Conservation (phyloP, 768 basidiomycete genomes). For the Boletellus sp. region DNA sequence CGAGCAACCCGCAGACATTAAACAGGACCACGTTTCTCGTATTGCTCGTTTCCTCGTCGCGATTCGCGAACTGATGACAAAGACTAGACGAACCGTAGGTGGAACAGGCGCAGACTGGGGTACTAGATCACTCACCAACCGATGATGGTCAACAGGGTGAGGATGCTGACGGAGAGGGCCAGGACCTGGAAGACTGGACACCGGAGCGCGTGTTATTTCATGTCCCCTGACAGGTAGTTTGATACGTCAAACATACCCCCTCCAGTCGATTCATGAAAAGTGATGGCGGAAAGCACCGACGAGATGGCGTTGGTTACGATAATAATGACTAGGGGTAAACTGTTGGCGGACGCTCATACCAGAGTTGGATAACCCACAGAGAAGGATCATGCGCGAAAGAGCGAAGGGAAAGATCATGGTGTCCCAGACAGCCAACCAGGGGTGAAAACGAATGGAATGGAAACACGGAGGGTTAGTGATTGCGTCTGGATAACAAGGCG, state of each 20-base stretch:
- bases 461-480: not conserved
- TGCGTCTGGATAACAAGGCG: not conserved
- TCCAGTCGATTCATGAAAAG: slow-evolving; percentile 20
- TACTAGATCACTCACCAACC: slow-evolving; percentile 15
- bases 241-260: slow-evolving; percentile 17
- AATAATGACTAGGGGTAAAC: slow-evolving; percentile 14
- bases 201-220: not conserved
- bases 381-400: slow-evolving; percentile 15
- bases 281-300: slow-evolving; percentile 12
- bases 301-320: slow-evolving; percentile 11
- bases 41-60: slow-evolving; percentile 20
- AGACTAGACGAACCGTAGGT: slow-evolving; percentile 7
- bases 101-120: not conserved
- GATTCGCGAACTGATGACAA: slow-evolving; percentile 10
- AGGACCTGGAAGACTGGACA: slow-evolving; percentile 22
- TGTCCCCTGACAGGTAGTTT: not conserved
- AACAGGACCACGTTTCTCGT: slow-evolving; percentile 23
- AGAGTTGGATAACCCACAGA: slow-evolving; percentile 16
- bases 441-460: slow-evolving; percentile 4
- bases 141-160: slow-evolving; percentile 12
- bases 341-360: not conserved
- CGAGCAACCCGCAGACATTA: slow-evolving; percentile 14
- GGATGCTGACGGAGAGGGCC: slow-evolving; percentile 8
- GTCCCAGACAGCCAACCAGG: slow-evolving; percentile 21
- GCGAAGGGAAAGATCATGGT: slow-evolving; percentile 25